Evolutionary conservation across 805 yeast genomes (phyloP), one percentile per base, ranked within the genome.

Genomic region (Cyberlindnera petersonii): DNA sequence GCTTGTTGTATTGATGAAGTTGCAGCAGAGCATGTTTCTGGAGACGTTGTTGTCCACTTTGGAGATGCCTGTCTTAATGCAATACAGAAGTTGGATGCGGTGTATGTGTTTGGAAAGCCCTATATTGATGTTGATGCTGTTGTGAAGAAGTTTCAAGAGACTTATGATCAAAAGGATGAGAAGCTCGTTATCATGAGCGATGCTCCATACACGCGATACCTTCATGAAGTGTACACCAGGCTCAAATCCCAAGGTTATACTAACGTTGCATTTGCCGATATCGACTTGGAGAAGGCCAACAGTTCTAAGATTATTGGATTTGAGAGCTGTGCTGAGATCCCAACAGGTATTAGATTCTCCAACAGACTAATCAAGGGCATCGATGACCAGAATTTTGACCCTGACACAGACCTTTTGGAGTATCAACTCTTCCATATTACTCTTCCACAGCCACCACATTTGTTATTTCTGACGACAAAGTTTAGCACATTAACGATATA

Each of bases 1-100:
- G 71, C 96, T 1, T 93, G 98, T 61, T 93, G 98, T 63, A 82
- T 91, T 9, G 98, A 93, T 60, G 97, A 89, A 55, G 94, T 91
- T 20, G 98, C 98, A 0, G 95, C 96, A 1, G 89, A 85, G 55
- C 98, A 93, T 60, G 94, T 91, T 13, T 57, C 66, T 6, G 88
- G 93, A 6, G 96, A 91, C 47, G 63, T 84, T 5, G 86, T 93
- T 21, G 78, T 89, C 2, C 98, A 93, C 61, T 86, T 89, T 61
- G 98, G 98, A 3, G 95, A 87, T 56, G 91, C 98, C 0, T 93
- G 98, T 60, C 62, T 93, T 55, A 88, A 83, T 50, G 83, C 88
- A 0, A 79, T 86, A 6, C 78, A 75, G 31, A 75, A 76, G 31
- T 57, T 86, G n/a, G 79, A 84, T 0, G 86, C 88, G 0, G 77